Base-by-base conservation (phyloP, 2,329 filamentous ascomycete species). In the Dactylellina leptospora region DNA sequence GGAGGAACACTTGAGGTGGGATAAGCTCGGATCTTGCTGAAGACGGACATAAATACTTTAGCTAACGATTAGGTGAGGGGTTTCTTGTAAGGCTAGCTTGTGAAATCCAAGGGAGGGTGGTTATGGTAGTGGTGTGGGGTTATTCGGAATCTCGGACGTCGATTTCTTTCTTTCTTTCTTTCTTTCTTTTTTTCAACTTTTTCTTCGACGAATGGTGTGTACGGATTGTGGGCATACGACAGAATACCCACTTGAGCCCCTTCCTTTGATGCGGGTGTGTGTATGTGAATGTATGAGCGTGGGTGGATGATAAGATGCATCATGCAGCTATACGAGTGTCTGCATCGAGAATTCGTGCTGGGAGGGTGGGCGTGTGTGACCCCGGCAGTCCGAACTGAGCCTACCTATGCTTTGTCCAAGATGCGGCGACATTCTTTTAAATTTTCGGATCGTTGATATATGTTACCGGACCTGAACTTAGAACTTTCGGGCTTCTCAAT, bases 221-320 rank as follows among this genome's bases (percentile, higher is more conserved):
- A 18, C 33, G 54, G 55, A 68, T 53, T 27, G 36, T 68, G 51
- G 40, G 53, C 62, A 68, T 68, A 54, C 62, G 62, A 68, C 62
- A 68, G 25, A 45, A 58, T 68, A 59, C 62, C 62, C 53, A 47
- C 62, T 68, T 68, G 48, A 42, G 60, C 36, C 2, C 30, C 53
- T 44, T 36, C n/a, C n/a, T n/a, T n/a, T n/a, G n/a, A n/a, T 9
- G 11, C 20, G 30, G 33, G 22, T 30, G 45, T n/a, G n/a, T n/a
- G n/a, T n/a, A n/a, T n/a, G n/a, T n/a, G n/a, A n/a, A n/a, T n/a
- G n/a, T n/a, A n/a, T n/a, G 56, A 16, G 47, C 22, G 13, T 36
- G 50, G 20, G 13, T 48, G 25, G 51, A 36, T 55, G 54, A 59
- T 59, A 47, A 47, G 50, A 55, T 54, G 59, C 59, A 63, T 55